Base-by-base conservation (phyloP, 169 alveolate genomes). In the Eimeria acervulina region DNA sequence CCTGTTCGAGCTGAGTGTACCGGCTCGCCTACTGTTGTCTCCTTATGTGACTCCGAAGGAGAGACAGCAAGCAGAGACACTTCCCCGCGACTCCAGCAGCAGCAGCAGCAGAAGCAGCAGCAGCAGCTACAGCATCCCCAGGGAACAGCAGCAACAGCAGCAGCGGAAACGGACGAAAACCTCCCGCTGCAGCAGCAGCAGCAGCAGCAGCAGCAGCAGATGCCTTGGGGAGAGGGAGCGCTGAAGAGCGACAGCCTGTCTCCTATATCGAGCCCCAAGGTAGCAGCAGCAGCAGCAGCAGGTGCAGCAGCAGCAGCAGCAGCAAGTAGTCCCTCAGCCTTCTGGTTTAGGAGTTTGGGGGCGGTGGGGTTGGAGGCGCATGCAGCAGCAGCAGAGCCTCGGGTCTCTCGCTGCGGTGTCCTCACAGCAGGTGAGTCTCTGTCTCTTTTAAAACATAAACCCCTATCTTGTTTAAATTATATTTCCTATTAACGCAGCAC, bases 31-130 rank as follows among this genome's bases (percentile, higher is more conserved):
- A 26, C 40, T 17, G 89, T 78, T 38, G 89, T 78, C 47, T 78
- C 89, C 38, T 28, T 78, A 0, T 31, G 38, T 4, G 89, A 78
- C 66, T 42, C 68, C 40, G 89, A 78, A 36, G 89, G 36, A 36
- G 83, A 72, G 83, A 23, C 74, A 63, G 74, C 19, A 5, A 47
- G 55, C 55, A 5, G 78, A 68, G 42, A 12, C 51, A 42, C 84
- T 33, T 28, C 84, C 47, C 84, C 74, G 5, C 10, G 74, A 17
- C 74, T 23, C n/a, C 74, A 4, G 10, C 78, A 28, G 78, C 90
- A 19, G 26, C 72, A 47, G 90, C 72, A 81, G 90, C 90, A 81
- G 90, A 36, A 47, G 90, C 72, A 81, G 72, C 85, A 70, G 38
- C 81, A 70, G 81, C 47, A 28, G 21, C 47, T 10, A 55, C 81